A percentile compares a stretch with the other conserved stretches of the same genome.
Evolutionary conservation across 2,329 filamentous ascomycete genomes (phyloP).

Genomic region (Alternaria burnsii): DNA sequence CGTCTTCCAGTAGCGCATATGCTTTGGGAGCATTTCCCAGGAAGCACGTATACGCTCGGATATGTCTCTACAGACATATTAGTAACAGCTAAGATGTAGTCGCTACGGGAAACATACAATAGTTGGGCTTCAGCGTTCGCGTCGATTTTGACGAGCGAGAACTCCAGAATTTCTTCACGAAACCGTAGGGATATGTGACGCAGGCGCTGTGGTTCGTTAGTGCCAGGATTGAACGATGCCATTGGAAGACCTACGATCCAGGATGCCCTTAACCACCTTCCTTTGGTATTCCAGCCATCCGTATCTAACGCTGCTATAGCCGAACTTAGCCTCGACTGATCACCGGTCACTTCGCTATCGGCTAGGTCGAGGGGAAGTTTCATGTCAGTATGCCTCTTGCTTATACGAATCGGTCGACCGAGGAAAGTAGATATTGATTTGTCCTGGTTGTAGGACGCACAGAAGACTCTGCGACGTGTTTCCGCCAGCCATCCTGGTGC

Average conservation of each 20-base stretch:
- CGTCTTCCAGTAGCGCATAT: slow-evolving; percentile 41
- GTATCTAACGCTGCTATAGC: slow-evolving; percentile 35
- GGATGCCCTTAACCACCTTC: slow-evolving; percentile 34
- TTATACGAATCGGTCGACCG: slow-evolving; percentile 43
- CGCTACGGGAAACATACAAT: slow-evolving; percentile 15
- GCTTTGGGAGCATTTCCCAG: slow-evolving; percentile 39
- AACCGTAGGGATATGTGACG: slow-evolving; percentile 35
- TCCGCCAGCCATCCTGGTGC: slow-evolving; percentile 42
- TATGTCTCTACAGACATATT: slow-evolving; percentile 30
- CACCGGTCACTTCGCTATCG: slow-evolving; percentile 37
- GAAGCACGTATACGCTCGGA: slow-evolving; percentile 37
- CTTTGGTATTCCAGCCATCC: slow-evolving; percentile 53
- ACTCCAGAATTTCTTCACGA: slow-evolving; percentile 47
- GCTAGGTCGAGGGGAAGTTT: slow-evolving; percentile 42
- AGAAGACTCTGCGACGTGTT: slow-evolving; percentile 40
- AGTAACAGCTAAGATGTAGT: not conserved
- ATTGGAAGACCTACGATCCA: slow-evolving; percentile 31
- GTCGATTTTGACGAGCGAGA: slow-evolving; percentile 34
- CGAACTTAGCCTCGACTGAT: slow-evolving; percentile 22
- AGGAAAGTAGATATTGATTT: slow-evolving; percentile 48
- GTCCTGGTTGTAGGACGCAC: slow-evolving; percentile 41
- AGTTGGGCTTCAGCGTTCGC: slow-evolving; percentile 30
- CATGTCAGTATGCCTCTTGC: slow-evolving; percentile 42
- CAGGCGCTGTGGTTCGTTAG: slow-evolving; percentile 24
- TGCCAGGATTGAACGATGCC: not conserved